Evolutionary conservation across 306 rosid genomes (phyloP), one percentile per base, ranked within the genome.

Genomic region (Phaseolus lunatus): DNA sequence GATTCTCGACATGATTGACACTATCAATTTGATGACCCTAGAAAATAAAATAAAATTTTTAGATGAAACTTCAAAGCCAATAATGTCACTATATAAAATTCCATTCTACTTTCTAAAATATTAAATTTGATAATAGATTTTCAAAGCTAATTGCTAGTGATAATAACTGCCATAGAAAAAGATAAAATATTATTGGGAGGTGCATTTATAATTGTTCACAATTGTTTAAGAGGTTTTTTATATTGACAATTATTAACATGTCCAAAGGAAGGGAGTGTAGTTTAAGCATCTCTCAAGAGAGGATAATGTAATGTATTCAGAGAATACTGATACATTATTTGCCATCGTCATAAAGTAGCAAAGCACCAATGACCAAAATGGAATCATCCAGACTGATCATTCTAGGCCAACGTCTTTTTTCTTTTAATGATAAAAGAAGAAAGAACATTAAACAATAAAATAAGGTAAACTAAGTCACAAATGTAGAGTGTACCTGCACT

Each of bases 401-500:
- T 44, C 29, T 44, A 75, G 64, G 43, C 56, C 63, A 57, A 2
- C 3, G 31, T 47, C 5, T 39, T 13, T 58, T 39, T 11, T 45
- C 67, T 19, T 59, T 5, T 43, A 67, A 59, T 29, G 62, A 58
- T 31, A 20, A 31, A 7, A 18, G 7, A n/a, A 15, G 45, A 4
- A 58, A 65, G 39, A 70, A 50, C 35, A 29, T n/a, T 52, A 52
- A 53, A 29, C 19, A 15, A 63, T 61, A 39, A 52, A 43, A 7
- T 5, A 62, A 50, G 47, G 64, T 47, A 37, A 29, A 72, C 48
- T 63, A 18, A 18, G 73, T 58, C 24, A 69, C 47, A 15, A 52
- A 81, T 3, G 0, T 31, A 7, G 49, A 27, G 61, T 14, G 77
- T 84, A 92, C 99, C 98, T 96, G 99, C 74, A 96, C 96, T 0